These are phyloP conservation scores for Colletotrichum simmondsii DNA, from an alignment of 2,329 filamentous ascomycete genomes.

Conservation along the genomic window DNA sequence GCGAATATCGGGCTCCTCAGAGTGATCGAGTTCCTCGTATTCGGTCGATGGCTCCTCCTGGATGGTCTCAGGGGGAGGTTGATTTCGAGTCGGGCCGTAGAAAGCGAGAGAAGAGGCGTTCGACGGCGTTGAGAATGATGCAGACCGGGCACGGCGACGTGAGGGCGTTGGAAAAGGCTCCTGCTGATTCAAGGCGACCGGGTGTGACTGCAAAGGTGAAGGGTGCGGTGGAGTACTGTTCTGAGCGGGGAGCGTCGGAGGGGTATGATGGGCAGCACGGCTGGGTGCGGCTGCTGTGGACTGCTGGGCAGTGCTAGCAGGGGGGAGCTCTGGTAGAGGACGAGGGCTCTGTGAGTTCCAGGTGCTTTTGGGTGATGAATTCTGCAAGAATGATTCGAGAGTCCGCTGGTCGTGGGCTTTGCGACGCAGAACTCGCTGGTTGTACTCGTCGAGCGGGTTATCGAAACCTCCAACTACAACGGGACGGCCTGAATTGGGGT, in stretches of 20 bases:
- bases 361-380: neutral
- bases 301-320: conserved; percentile 6
- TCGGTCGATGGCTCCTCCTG: conserved; percentile 1
- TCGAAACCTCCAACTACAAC: conserved; percentile 32
- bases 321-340: conserved; percentile 30
- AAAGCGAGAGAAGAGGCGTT: neutral
- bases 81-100: neutral
- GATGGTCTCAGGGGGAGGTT: conserved; percentile 6
- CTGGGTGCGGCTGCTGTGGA: conserved; percentile 12
- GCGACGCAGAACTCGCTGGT: conserved; percentile 24
- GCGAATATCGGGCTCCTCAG: conserved; percentile 22
- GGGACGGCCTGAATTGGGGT: conserved; percentile 22
- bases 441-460: conserved; percentile 26
- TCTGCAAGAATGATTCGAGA: conserved; percentile 4
- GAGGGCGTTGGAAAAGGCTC: conserved; percentile 14
- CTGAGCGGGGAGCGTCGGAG: conserved; percentile 16
- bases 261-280: conserved; percentile 16
- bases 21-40: conserved; percentile 13
- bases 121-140: conserved; percentile 19
- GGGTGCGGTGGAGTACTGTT: conserved; percentile 29
- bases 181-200: conserved; percentile 27
- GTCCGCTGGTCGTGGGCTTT: conserved; percentile 2
- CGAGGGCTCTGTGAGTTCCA: conserved; percentile 1
- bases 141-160: conserved; percentile 23
- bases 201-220: conserved; percentile 32